Base-by-base conservation (phyloP, 1,284 basidiomycete species). In the Schizopora paradoxa region DNA sequence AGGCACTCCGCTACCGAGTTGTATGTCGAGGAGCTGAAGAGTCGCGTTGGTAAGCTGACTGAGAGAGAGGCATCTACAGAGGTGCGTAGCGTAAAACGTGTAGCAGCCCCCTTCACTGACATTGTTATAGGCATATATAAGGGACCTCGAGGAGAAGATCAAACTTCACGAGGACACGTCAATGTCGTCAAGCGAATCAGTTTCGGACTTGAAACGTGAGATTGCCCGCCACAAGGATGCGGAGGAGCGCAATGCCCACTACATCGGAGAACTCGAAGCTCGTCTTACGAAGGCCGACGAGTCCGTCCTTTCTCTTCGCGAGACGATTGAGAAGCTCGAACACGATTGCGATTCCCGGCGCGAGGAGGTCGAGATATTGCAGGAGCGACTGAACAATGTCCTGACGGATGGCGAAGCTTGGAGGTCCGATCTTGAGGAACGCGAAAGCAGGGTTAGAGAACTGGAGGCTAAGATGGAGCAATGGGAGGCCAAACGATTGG, bases 11-110 rank as follows among this genome's bases (percentile, higher is more conserved):
- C 88, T 33, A 88, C 83, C 10, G 91, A 95, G 61, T 68, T 86
- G 54, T 90, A 92, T 57, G 77, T 96, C 5, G 84, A 86, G 56
- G 92, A 98, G 60, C 74, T 99, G 37, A 76, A 89, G 50, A 65
- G 77, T 23, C 74, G 94, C 34, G 73, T 96, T 39, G 74, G 76
- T 14, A 96, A 95, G 65, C 65, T 98, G 34, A 72, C 79, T 2
- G 93, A 96, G 61, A 74, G 94, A 45, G 95, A 98, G 63, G 75
- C 82, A 2, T 89, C 91, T 0, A 92, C 90, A 22, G 94, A 98
- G 73, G 88, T 88, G 58, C 40, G 62, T 46, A n/a, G 6, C 37
- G 21, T n/a, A n/a, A 31, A 14, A 31, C 52, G 68, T 54, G 26
- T 46, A 41, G 46, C 32, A 43, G 29, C 40, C 36, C 27, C 27